These are phyloP conservation scores for Racocetra persica DNA, from an alignment of 371 early-diverging fungal genomes.

Conservation along the genomic window DNA sequence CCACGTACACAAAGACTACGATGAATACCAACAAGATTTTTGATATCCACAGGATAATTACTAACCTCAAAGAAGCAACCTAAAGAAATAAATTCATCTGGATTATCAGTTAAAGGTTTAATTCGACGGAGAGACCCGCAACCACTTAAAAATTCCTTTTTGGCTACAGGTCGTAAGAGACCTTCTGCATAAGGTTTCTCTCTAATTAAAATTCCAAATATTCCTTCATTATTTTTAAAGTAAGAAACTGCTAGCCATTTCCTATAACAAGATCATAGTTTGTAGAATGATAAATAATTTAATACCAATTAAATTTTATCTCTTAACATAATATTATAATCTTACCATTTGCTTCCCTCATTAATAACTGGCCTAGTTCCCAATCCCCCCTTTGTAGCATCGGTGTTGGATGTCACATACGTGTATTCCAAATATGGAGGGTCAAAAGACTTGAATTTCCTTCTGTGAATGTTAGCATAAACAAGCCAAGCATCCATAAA, in stretches of 20 bases:
- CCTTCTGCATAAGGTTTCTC: conserved; percentile 26
- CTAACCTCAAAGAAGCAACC: background rate
- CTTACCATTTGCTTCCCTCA: conserved; percentile 20
- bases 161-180: conserved; percentile 6
- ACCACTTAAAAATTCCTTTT: background rate
- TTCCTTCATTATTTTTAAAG: background rate
- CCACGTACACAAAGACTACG: too few relatives aligned
- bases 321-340: background rate
- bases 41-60: too few relatives aligned
- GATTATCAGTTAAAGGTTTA: conserved; percentile 13
- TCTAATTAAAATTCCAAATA: conserved; percentile 13
- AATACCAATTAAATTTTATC: too few relatives aligned
- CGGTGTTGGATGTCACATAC: too few relatives aligned
- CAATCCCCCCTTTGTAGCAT: too few relatives aligned
- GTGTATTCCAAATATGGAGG: too few relatives aligned
- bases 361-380: background rate
- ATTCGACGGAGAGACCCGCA: background rate
- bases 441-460: too few relatives aligned
- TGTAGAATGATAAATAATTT: background rate
- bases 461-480: too few relatives aligned
- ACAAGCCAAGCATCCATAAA: too few relatives aligned
- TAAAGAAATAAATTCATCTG: background rate
- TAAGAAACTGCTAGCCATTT: conserved; percentile 7
- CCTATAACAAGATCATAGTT: background rate
- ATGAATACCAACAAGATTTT: too few relatives aligned